Base-by-base conservation (phyloP, 2,329 filamentous ascomycete species). In the Pyrenophora teres region DNA sequence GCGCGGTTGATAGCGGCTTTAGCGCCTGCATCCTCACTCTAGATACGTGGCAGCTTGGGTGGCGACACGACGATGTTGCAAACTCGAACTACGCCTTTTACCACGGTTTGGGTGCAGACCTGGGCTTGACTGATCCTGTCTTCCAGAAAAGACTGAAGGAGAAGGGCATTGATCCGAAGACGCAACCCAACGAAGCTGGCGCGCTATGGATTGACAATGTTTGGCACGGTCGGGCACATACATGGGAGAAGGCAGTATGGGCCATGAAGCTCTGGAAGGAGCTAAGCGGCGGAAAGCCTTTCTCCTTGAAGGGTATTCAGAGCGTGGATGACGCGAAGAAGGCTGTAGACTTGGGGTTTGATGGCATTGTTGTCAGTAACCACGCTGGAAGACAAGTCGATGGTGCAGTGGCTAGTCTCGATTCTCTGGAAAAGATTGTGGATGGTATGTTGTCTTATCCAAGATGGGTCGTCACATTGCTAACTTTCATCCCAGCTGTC, bases 221-320 rank as follows among this genome's bases (percentile, higher is more conserved):
- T 40, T 87, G 84, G 83, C 84, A 87, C 67, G 84, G 84, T 0
- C 76, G 80, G 2, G 82, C 83, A 5, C 83, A 81, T 68, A 79
- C 76, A n/a, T 90, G 87, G 87, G 78, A 82, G 38, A 87, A 88
- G 66, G 77, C 89, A 1, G 74, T 78, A 4, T 90, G 87, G 86
- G 65, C 89, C 39, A 83, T 84, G 52, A 74, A 81, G 63, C 76
- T 80, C 18, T 82, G 85, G 76, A 79, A 77, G 68, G 73, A 77
- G 50, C 80, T 83, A 27, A 78, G 72, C 1, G 80, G 80, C 0
- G 77, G 84, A 6, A 79, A 80, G 75, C 85, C 64, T 59, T 90
- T 77, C 74, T 86, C 57, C 41, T 70, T 90, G 21, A 91, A 90
- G 70, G 87, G 87, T 0, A 82, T 91, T n/a, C 86, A 90, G 74